Base-by-base conservation (phyloP, 1,139 yeast species). In the Kazachstania sp. region DNA sequence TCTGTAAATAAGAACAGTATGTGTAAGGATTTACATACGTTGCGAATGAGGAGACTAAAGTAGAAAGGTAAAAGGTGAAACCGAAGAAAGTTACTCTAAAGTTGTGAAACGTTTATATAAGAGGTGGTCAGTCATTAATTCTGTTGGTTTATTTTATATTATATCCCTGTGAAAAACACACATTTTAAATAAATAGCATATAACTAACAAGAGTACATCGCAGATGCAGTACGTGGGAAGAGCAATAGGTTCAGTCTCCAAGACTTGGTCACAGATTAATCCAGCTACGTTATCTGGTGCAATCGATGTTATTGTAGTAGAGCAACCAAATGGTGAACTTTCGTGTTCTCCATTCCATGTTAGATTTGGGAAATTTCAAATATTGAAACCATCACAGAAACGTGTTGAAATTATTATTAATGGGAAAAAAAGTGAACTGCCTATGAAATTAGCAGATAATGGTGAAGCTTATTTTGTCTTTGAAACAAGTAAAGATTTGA, bases 381-480 rank as follows among this genome's bases (percentile, higher is more conserved):
- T 92, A 55, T 72, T 92, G 53, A 79, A 95, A 59, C 99, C 99
- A n/a, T 86, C 95, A 37, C 97, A 92, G 64, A 92, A 90, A 71
- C 90, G 87, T 64, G 95, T 92, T 45, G 95, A 86, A 51, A 80
- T 92, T 52, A 76, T 79, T 39, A 95, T 94, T 38, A 92, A 92
- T 68, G 97, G 84, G 35, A 76, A 76, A 51, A 75, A 81, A 48
- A 84, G 95, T 0, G 83, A 86, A 57, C 71, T 90, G 48, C 96
- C 96, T 12, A 92, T 92, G 98, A 92, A 92, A 66, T 70, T 92
- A 44, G 95, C 97, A 12, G 98, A 92, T 52, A 96, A 95, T 3
- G 99, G 99, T 26, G 99, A 92, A 66, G 98, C 97, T 0, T 90
- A 88, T 64, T 92, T 92, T 63, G 98, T 92, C 43, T 90, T 92